Percentiles rank a stretch among this genome's conserved stretches.
Conservation (phyloP, 1,284 basidiomycete genomes). For the Pterula multifida region DNA sequence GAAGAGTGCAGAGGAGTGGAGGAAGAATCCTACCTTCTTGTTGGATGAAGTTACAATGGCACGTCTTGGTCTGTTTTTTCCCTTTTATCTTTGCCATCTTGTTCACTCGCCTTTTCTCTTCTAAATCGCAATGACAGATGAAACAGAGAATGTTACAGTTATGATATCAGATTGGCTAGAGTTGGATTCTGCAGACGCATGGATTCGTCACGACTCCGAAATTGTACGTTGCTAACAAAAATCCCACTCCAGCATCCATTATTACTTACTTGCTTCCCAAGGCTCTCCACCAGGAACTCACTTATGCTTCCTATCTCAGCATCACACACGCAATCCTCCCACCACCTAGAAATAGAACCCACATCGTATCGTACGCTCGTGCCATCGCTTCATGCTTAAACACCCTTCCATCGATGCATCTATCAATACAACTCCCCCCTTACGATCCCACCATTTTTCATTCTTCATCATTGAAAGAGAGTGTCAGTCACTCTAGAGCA, state of each 20-base stretch:
- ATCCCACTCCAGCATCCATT: neutral
- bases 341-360: constrained; percentile 76
- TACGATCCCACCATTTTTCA: constrained; percentile 61
- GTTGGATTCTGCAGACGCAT: constrained; percentile 86
- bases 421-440: constrained; percentile 77
- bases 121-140: constrained; percentile 41
- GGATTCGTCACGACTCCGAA: constrained; percentile 93
- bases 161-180: constrained; percentile 92
- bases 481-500: neutral
- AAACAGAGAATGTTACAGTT: constrained; percentile 68
- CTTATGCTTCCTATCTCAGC: constrained; percentile 89
- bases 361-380: constrained; percentile 87
- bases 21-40: constrained; percentile 69
- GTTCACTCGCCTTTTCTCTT: neutral
- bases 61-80: constrained; percentile 51
- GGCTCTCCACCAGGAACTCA: constrained; percentile 90
- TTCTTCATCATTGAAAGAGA: constrained; percentile 13
- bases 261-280: constrained; percentile 19
- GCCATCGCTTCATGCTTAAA: constrained; percentile 73
- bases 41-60: constrained; percentile 85
- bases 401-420: constrained; percentile 56
- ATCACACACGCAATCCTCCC: constrained; percentile 81
- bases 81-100: neutral
- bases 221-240: constrained; percentile 45
- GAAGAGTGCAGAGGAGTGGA: constrained; percentile 80